These are phyloP conservation scores for Aspergillus leporis DNA, from an alignment of 495 filamentous ascomycete species.

Conservation along the genomic window DNA sequence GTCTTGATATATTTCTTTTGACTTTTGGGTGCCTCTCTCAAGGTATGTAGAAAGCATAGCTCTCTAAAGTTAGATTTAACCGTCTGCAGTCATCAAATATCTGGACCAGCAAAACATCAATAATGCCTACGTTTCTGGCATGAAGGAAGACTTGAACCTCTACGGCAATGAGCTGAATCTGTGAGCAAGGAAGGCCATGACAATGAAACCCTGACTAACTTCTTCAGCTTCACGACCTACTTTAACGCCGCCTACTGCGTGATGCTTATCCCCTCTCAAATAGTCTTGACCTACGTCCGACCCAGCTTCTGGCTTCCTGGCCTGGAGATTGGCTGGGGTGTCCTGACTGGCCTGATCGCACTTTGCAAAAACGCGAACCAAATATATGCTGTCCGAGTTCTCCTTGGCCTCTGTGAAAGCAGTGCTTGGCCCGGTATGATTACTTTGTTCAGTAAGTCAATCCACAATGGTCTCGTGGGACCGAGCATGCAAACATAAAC, in stretches of 20 bases:
- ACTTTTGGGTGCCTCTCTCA: constrained; percentile 37
- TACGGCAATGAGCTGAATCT: constrained; percentile 43
- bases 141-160: constrained; percentile 35
- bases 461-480: not conserved
- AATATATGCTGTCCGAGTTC: constrained; percentile 29
- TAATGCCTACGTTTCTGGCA: constrained; percentile 40
- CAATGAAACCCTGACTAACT: not conserved
- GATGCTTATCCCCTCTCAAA: constrained; percentile 58
- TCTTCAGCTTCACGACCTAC: constrained; percentile 40
- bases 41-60: constrained; percentile 12
- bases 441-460: constrained; percentile 31
- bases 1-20: constrained; percentile 31
- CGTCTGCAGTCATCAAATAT: not conserved
- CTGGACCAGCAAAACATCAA: constrained; percentile 19
- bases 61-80: not conserved
- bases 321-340: constrained; percentile 52
- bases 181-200: constrained; percentile 6
- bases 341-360: constrained; percentile 31
- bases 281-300: constrained; percentile 54
- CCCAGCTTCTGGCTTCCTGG: constrained; percentile 58
- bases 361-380: constrained; percentile 30
- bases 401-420: constrained; percentile 35
- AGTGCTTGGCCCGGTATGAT: constrained; percentile 38
- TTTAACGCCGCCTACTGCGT: constrained; percentile 64
- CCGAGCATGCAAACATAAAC: not conserved